These are phyloP conservation scores for Crithidia acanthocephali DNA, from an alignment of 208 protist species.

Conservation along the genomic window DNA sequence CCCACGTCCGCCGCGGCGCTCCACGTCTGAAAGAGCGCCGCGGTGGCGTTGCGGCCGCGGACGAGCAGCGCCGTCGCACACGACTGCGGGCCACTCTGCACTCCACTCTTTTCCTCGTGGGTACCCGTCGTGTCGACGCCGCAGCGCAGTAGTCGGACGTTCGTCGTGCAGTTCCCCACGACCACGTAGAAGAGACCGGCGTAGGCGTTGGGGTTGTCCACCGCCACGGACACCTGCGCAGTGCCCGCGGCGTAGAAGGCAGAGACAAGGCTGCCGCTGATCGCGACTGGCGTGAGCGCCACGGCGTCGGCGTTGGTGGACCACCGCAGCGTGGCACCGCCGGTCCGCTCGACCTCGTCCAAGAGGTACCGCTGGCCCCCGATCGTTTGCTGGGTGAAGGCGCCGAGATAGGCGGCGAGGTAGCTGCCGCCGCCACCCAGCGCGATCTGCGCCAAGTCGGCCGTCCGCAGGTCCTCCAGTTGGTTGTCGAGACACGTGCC, in stretches of 20 bases:
- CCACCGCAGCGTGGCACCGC: conserved; percentile 43
- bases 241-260: conserved; percentile 6
- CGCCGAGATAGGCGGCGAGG: conserved; percentile 47
- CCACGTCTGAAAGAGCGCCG: conserved; percentile 3
- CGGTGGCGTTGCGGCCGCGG: background rate
- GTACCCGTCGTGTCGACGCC: background rate
- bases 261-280: conserved; percentile 29
- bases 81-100: no score
- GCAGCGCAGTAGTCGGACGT: background rate
- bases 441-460: conserved; percentile 37
- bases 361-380: conserved; percentile 30
- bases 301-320: conserved; percentile 53
- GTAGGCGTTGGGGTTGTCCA: conserved; percentile 24
- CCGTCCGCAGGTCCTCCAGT: conserved; percentile 55
- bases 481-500: conserved; percentile 66
- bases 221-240: conserved; percentile 2
- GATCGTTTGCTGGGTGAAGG: conserved; percentile 17
- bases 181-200: conserved; percentile 25
- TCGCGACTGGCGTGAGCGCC: conserved; percentile 33
- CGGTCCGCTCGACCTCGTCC: conserved; percentile 26
- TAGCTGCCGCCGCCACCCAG: conserved; percentile 40
- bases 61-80: conserved; percentile 25
- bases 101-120: conserved; percentile 21
- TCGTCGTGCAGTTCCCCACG: conserved; percentile 29
- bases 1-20: background rate